Base-by-base conservation (phyloP, 345 rosid genomes). In the Heritiera littoralis region DNA sequence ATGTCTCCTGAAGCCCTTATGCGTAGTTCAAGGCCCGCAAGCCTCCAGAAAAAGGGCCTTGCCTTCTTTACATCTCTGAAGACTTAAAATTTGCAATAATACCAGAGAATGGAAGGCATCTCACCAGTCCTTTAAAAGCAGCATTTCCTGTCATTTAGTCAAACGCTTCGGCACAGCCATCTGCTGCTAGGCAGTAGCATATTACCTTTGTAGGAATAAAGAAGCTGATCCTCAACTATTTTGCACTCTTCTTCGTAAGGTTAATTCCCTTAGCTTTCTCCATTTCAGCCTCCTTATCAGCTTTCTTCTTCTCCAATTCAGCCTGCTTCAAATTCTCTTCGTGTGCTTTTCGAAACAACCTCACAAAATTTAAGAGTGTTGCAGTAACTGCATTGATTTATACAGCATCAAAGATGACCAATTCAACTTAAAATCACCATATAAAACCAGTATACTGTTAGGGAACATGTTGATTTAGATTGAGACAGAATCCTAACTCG, bases 221-320 rank as follows among this genome's bases (percentile, higher is more conserved):
- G 63, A 78, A 75, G 43, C 78, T 70, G 48, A 55, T 69, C 67
- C 43, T 84, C 88, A 84, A 84, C 90, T 89, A 85, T 79, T 88
- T 79, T 45, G 76, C 85, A 78, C 56, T 78, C 84, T 89, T 94
- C 80, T 88, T 94, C 40, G 91, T 83, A 72, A 84, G 91, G 79
- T 88, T 90, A 77, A 83, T 73, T 78, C 92, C 95, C 87, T 89
- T 94, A 0, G 97, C 90, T 88, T 89, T 92, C 85, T 89, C 95
- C 94, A 92, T 92, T 76, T 94, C 99, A 3, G 98, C 97, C 84
- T 96, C 99, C 80, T 96, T 92, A 17, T 87, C 90, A 32, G 92
- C 94, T 87, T 94, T 94, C 88, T 94, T 97, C 90, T 81, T 97
- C 83, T 94, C 98, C 85, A 90, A 61, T 86, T 97, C 99, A 9